phyloP scores from a whole-genome alignment of 1,284 basidiomycete species.

The Pascua sp. region DNA sequence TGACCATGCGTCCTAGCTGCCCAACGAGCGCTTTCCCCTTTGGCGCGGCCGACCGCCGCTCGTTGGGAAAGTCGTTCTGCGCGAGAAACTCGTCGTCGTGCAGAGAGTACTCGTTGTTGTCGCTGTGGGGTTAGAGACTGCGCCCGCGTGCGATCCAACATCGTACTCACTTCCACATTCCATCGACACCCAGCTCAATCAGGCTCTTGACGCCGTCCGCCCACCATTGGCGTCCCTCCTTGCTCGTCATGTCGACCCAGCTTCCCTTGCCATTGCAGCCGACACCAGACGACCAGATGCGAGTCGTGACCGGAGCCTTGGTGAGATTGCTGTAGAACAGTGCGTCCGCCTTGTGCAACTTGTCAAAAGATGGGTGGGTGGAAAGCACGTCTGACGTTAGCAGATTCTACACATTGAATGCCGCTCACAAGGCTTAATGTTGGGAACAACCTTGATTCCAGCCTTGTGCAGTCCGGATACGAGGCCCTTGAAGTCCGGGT shows the following conservation, averaged over 20 bases:
- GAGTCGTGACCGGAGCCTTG: constrained; percentile 42
- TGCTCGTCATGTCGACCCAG: constrained; percentile 51
- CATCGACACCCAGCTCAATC: constrained; percentile 48
- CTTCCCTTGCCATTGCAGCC: constrained; percentile 47
- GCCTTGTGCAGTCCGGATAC: constrained; percentile 45
- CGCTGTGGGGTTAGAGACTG: constrained; percentile 27
- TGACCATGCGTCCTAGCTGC: constrained; percentile 48
- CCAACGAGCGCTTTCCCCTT: constrained; percentile 38
- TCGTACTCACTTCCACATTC: constrained; percentile 49
- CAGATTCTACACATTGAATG: background rate
- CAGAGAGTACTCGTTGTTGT: constrained; percentile 52
- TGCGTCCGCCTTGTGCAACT: constrained; percentile 39
- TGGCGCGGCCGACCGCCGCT: constrained; percentile 17
- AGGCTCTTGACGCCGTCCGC: constrained; percentile 44
- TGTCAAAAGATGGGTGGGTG: constrained; percentile 45
- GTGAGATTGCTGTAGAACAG: constrained; percentile 44
- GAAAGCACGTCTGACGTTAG: constrained; percentile 27
- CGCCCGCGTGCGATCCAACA: background rate
- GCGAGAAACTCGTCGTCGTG: constrained; percentile 47
- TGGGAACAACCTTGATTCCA: constrained; percentile 51
- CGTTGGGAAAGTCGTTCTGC: constrained; percentile 27
- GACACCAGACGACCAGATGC: constrained; percentile 49
- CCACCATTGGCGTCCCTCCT: constrained; percentile 50
- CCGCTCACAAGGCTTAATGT: constrained; percentile 49
- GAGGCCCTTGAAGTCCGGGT: constrained; percentile 51